Conservation (phyloP, 1,284 basidiomycete genomes). For the Malassezia psittaci region DNA sequence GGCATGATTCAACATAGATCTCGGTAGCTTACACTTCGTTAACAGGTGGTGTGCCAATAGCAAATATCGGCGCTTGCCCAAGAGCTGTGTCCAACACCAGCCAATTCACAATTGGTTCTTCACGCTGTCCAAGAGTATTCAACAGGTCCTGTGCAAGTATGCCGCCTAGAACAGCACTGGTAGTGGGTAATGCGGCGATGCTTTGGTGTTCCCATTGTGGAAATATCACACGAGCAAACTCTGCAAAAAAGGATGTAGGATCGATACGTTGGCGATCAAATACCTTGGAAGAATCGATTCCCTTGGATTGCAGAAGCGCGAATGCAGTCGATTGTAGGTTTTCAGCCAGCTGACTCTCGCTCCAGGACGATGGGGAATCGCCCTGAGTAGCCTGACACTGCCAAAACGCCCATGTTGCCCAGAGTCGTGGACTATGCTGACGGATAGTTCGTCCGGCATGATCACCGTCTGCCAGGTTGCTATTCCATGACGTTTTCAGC, state of each 20-base stretch:
- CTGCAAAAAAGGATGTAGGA: conserved; percentile 6
- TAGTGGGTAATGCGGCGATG: conserved; percentile 76
- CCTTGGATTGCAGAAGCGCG: conserved; percentile 16
- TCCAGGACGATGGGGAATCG: no score
- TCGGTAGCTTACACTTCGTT: background rate
- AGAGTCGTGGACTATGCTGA: conserved; percentile 49
- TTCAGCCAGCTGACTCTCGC: background rate
- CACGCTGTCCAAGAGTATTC: conserved; percentile 76
- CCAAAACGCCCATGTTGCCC: conserved; percentile 56
- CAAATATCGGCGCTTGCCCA: conserved; percentile 9
- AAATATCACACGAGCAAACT: conserved; percentile 11
- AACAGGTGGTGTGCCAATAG: conserved; percentile 4
- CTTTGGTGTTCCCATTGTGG: conserved; percentile 54
- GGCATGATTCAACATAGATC: background rate
- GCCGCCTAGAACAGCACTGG: conserved; percentile 72
- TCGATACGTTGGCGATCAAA: conserved; percentile 1
- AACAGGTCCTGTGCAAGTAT: conserved; percentile 88
- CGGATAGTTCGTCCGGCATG: conserved; percentile 60
- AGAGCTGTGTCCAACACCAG: conserved; percentile 67
- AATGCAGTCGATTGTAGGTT: conserved; percentile 1
- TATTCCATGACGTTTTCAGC: conserved; percentile 16
- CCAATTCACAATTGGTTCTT: conserved; percentile 83
- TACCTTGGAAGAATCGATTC: conserved; percentile 10
- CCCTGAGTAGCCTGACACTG: background rate
- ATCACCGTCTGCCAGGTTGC: conserved; percentile 59